Evolutionary conservation across 2,329 filamentous ascomycete genomes (phyloP), one percentile per base, ranked within the genome.

Genomic region (Ustilaginoidea virens): DNA sequence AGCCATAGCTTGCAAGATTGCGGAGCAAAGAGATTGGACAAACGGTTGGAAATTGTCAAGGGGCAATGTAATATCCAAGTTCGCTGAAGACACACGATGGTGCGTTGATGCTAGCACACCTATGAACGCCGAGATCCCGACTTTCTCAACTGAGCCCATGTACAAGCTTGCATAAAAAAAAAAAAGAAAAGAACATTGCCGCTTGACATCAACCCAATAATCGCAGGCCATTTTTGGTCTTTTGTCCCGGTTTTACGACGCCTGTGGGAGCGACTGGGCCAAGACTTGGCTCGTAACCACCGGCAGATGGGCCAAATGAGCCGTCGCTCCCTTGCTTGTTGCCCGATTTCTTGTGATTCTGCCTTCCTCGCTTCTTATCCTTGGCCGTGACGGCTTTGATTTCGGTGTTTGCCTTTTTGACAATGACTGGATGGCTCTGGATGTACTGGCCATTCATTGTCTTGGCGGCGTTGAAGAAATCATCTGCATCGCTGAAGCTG

Each of bases 381-480:
- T 71, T 74, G 41, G 71, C 66, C n/a, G 65, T 66, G 9, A 74
- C 65, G 4, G 83, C 72, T 48, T 81, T 83, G 52, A 98, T 83
- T 52, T 96, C 86, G 5, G 87, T 93, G 41, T 78, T 92, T 39
- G 81, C 83, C 51, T 90, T 81, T 52, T 80, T 76, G 40, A 96
- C 69, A 16, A 81, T 62, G 17, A 94, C 81, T 0, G 90, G 90
- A 53, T 96, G 90, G 51, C 85, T 94, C 45, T 92, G 87, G 48
- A 98, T 96, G 56, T 98, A 98, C 59, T 98, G 96, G 43, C 86
- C 86, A 46, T 94, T 81, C 90, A 96, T 96, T 59, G 96, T 87
- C 58, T 90, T 85, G 44, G 85, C 87, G 2, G 90, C 87, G 45
- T 82, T 74, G 63, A 98, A 96, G 52, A 92, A 96, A 47, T 94